Conservation (phyloP, 2,329 filamentous ascomycete species). For the Trichoderma simmonsii region DNA sequence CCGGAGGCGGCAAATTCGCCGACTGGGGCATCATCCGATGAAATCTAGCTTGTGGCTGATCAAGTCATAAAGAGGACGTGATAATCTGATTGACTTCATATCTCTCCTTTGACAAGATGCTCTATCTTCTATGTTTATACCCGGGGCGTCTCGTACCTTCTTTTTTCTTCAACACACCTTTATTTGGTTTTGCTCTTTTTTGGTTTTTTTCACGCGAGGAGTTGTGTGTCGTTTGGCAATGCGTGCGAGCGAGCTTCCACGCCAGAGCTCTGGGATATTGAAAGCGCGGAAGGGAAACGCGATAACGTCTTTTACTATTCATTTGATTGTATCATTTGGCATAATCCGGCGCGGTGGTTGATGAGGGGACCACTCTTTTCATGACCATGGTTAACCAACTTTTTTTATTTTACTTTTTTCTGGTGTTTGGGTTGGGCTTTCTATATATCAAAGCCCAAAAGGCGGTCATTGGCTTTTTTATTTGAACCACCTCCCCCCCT, state of each 20-base stretch:
- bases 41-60: not conserved
- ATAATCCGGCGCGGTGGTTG: conserved; percentile 29
- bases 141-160: conserved; percentile 5
- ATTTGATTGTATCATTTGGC: conserved; percentile 28
- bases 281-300: conserved; percentile 1
- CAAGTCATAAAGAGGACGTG: not conserved
- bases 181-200: not conserved
- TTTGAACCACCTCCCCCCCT: not conserved
- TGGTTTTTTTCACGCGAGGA: not conserved
- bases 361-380: conserved; percentile 18
- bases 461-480: not conserved
- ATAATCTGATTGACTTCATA: conserved; percentile 9
- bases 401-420: not conserved
- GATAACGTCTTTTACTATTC: conserved; percentile 11
- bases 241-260: not conserved
- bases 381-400: not conserved
- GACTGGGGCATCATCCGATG: conserved; percentile 83
- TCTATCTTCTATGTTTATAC: conserved; percentile 14
- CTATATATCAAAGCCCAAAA: not conserved
- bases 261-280: conserved; percentile 2
- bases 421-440: conserved; percentile 2
- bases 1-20: conserved; percentile 58
- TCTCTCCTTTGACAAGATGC: conserved; percentile 11
- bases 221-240: conserved; percentile 9
- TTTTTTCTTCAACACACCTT: not conserved